Evolutionary conservation across 768 basidiomycete species (phyloP).

Genomic region (Tulasnella sp.): DNA sequence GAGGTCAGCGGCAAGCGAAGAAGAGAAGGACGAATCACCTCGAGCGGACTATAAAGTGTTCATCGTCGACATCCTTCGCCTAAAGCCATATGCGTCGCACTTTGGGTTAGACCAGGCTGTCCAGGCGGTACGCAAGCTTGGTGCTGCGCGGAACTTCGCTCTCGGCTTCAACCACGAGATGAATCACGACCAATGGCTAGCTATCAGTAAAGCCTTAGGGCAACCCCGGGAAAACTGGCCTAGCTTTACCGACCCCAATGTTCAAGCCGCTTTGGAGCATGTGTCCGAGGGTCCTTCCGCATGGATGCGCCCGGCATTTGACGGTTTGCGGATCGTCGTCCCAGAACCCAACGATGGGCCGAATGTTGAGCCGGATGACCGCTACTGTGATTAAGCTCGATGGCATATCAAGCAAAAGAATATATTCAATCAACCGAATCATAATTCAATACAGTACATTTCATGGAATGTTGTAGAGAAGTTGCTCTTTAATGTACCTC

Average conservation of each 20-base stretch:
- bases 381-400: slow-evolving; percentile 26
- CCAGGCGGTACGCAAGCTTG: slow-evolving; percentile 40
- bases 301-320: slow-evolving; percentile 66
- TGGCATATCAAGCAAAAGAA: background rate
- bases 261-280: slow-evolving; percentile 31
- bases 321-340: slow-evolving; percentile 53
- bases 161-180: slow-evolving; percentile 67
- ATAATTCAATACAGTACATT: background rate
- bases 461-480: slow-evolving; percentile 30
- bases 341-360: slow-evolving; percentile 23
- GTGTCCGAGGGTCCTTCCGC: slow-evolving; percentile 35
- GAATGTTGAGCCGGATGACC: slow-evolving; percentile 37
- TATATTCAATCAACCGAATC: background rate
- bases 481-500: slow-evolving; percentile 38
- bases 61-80: slow-evolving; percentile 66
- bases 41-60: slow-evolving; percentile 36
- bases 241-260: slow-evolving; percentile 24
- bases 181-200: slow-evolving; percentile 63
- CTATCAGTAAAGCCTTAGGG: slow-evolving; percentile 40
- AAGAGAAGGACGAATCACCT: slow-evolving; percentile 15
- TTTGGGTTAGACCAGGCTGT: slow-evolving; percentile 60
- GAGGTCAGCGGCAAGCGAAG: background rate
- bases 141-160: slow-evolving; percentile 54
- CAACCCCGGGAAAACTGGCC: slow-evolving; percentile 8
- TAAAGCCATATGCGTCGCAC: slow-evolving; percentile 62